Base-by-base conservation (phyloP, 1,284 basidiomycete species). In the Mixia osmundae region DNA sequence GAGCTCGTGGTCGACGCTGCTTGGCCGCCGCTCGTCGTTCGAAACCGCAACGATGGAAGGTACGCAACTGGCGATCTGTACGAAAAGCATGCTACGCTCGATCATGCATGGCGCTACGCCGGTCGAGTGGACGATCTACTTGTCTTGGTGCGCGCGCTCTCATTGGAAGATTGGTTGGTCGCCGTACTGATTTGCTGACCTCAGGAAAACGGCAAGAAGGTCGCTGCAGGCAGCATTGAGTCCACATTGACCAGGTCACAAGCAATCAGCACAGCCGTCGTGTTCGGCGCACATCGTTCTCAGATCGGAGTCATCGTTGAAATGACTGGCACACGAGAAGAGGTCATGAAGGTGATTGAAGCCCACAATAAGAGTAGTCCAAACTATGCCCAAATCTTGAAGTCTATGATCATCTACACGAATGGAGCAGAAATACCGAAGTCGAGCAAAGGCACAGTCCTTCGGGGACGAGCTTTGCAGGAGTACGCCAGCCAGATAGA, bases 11-110 rank as follows among this genome's bases (percentile, higher is more conserved):
- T 70, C 33, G 55, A 60, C 31, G 61, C 66, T 31, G 68, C 66
- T 1, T 72, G 67, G 62, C 64, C 61, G 6, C 59, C 61, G 1
- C 67, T 68, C 51, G 64, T 59, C 38, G 54, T 63, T 37, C 20
- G 46, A 48, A 71, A 71, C 49, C 57, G 64, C 23, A 60, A 63
- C 0, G 68, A 72, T 41, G 64, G 64, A 0, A 64, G 65, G 5
- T 72, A 68, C 45, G 65, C 65, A 2, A 69, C 66, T 7, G 67
- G 64, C 38, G 71, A 72, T 44, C 55, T 71, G 10, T 66, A 71
- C 41, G 45, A 61, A 10, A 59, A 58, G 34, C 65, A 70, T 36
- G 54, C 60, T 3, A 49, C 52, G 6, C 53, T 56, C 22, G 52
- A 59, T 1, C 52, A 61, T 30, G 54, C 57, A 23, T 67, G 63